Percentiles rank a stretch among this genome's conserved stretches.
Evolutionary conservation across 306 rosid genomes (phyloP).

Genomic region (Argentina anserina): DNA sequence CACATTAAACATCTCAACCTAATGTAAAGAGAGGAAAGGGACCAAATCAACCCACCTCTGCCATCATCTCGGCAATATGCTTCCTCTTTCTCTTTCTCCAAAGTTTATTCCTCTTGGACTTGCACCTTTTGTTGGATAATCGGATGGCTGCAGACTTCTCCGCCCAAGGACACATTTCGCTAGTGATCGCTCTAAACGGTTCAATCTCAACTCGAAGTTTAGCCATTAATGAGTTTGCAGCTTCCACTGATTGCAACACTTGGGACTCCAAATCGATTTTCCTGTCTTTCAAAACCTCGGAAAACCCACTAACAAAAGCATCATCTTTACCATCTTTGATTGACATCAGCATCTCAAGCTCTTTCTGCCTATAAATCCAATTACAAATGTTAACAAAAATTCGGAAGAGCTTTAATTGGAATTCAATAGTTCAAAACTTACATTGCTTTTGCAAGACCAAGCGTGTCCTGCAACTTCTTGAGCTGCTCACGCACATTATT

Average conservation of each 20-base stretch:
- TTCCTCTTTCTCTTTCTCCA: conserved; percentile 81
- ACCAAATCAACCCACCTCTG: conserved; percentile 47
- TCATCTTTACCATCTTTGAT: conserved; percentile 43
- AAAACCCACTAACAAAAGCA: conserved; percentile 24
- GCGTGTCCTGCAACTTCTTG: conserved; percentile 56
- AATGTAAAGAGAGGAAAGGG: not conserved
- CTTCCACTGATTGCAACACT: conserved; percentile 52
- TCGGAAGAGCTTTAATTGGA: not conserved
- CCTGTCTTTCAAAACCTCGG: conserved; percentile 41
- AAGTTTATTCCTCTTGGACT: conserved; percentile 58
- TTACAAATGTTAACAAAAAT: not conserved
- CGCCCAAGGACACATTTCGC: conserved; percentile 73
- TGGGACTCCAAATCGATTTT: conserved; percentile 53
- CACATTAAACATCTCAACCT: not conserved
- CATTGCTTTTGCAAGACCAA: conserved; percentile 66
- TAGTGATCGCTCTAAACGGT: conserved; percentile 48
- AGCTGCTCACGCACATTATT: conserved; percentile 45
- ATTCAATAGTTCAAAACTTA: conserved; percentile 15
- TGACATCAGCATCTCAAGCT: conserved; percentile 58
- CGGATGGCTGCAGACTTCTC: conserved; percentile 58
- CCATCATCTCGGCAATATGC: conserved; percentile 45
- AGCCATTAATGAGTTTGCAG: conserved; percentile 56
- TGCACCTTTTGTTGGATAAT: conserved; percentile 44
- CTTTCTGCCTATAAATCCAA: conserved; percentile 52
- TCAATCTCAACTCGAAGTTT: conserved; percentile 55